Evolutionary conservation across 805 yeast species (phyloP).

Genomic region (Starmera caribaea): DNA sequence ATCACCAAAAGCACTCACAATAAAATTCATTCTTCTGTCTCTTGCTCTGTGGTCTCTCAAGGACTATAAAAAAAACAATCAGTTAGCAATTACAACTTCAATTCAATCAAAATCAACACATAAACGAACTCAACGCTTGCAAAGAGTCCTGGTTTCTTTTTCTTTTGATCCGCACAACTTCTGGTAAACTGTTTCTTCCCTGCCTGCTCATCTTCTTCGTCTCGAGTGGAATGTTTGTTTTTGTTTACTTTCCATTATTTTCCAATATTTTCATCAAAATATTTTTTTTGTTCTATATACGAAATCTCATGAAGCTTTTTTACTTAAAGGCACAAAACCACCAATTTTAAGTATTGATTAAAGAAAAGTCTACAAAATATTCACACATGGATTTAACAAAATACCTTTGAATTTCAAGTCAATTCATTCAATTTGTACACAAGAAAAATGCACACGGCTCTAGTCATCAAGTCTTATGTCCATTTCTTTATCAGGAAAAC

Average conservation of each 20-base stretch:
- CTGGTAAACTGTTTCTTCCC: slow-evolving; percentile 30
- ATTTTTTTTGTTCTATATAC: too few relatives aligned
- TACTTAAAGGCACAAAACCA: too few relatives aligned
- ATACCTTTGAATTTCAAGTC: too few relatives aligned
- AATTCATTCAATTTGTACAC: not conserved
- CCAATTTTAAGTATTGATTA: too few relatives aligned
- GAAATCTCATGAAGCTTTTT: too few relatives aligned
- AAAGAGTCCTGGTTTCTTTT: slow-evolving; percentile 83
- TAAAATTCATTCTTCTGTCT: slow-evolving; percentile 27
- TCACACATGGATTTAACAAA: too few relatives aligned
- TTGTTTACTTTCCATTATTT: too few relatives aligned
- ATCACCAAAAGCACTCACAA: slow-evolving; percentile 10
- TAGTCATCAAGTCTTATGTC: slow-evolving; percentile 13
- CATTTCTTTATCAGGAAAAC: slow-evolving; percentile 3
- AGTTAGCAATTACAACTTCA: not conserved
- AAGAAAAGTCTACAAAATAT: too few relatives aligned
- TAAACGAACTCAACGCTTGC: slow-evolving; percentile 50
- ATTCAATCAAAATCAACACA: not conserved
- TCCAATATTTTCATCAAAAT: too few relatives aligned
- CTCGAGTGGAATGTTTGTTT: too few relatives aligned
- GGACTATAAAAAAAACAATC: slow-evolving; percentile 15
- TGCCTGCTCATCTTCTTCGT: not conserved
- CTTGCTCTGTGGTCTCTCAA: slow-evolving; percentile 27
- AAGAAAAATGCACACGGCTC: not conserved
- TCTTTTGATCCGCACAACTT: slow-evolving; percentile 74